Evolutionary conservation across 306 rosid species (phyloP).

Genomic region (Fragaria nilgerrensis): DNA sequence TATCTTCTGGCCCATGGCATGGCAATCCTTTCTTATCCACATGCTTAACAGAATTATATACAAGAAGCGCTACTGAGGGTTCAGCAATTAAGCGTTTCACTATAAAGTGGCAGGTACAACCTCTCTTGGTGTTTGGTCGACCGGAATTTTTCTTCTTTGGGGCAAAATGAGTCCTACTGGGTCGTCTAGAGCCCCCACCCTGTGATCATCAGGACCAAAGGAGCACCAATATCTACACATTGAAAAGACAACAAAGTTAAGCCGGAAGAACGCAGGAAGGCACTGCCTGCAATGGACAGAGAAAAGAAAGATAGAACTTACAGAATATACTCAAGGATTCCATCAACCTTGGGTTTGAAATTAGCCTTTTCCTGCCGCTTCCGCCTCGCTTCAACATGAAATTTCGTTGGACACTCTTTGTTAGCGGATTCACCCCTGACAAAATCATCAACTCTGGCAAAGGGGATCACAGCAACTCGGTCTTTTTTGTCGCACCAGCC

Average conservation of each 20-base stretch:
- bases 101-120: constrained; percentile 90
- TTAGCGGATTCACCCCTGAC: constrained; percentile 81
- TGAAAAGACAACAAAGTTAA: constrained; percentile 16
- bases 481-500: constrained; percentile 89
- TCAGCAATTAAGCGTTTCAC: constrained; percentile 86
- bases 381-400: constrained; percentile 87
- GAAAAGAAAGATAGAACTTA: constrained; percentile 37
- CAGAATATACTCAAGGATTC: constrained; percentile 88
- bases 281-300: neutral
- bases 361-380: constrained; percentile 46
- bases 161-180: constrained; percentile 69
- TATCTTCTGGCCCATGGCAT: constrained; percentile 93
- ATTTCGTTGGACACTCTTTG: constrained; percentile 80
- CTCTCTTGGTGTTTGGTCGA: constrained; percentile 86
- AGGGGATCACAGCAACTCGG: constrained; percentile 79
- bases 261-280: constrained; percentile 7
- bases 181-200: constrained; percentile 78
- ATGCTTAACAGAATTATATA: constrained; percentile 76
- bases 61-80: constrained; percentile 80
- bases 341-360: constrained; percentile 86
- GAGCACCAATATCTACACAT: constrained; percentile 91
- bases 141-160: constrained; percentile 91
- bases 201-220: constrained; percentile 94
- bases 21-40: constrained; percentile 85
- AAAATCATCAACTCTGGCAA: constrained; percentile 85